Percentiles rank a stretch among this genome's conserved stretches.
Evolutionary conservation across 345 rosid species (phyloP).

Genomic region (rapeseed (Brassica napus)): Da-Ae NC_063442.1:9200001-9200500

Average conservation of each 20-base stretch:
- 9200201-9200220: background rate
- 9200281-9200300: background rate
- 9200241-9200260: background rate
- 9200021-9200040: slow-evolving; percentile 15
- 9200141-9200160: background rate
- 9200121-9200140: background rate
- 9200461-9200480: no score
- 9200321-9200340: no score
- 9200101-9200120: background rate
- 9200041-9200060: slow-evolving; percentile 22
- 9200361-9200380: no score
- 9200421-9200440: no score
- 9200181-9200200: background rate
- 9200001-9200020: slow-evolving; percentile 32
- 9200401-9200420: no score
- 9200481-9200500: no score
- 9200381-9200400: no score
- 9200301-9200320: no score
- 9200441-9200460: no score
- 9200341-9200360: no score
- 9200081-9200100: slow-evolving; percentile 22
- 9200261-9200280: background rate
- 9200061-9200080: background rate
- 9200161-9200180: background rate
- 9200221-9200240: background rate